phyloP scores from a whole-genome alignment of 1,284 basidiomycete species.

The Moesziomyces parantarcticus region DNA sequence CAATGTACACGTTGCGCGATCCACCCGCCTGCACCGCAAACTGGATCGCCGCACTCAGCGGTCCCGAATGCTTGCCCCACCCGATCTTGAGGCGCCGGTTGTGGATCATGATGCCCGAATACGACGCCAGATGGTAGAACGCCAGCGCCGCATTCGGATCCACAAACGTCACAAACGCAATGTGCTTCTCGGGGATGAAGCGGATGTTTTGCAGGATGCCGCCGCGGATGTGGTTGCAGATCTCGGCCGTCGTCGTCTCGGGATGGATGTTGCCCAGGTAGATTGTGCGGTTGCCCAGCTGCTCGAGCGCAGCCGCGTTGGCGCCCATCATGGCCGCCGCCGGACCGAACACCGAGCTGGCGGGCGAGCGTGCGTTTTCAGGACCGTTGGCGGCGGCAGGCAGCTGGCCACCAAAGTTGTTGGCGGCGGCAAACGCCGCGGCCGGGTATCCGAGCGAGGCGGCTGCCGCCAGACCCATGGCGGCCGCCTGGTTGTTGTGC shows the following conservation, averaged over 20 bases:
- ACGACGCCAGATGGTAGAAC: constrained; percentile 64
- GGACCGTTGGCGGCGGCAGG: constrained; percentile 8
- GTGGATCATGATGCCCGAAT: constrained; percentile 66
- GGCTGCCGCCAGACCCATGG: constrained; percentile 65
- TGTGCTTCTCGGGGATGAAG: constrained; percentile 66
- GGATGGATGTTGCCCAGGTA: constrained; percentile 67
- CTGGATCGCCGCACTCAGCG: constrained; percentile 64
- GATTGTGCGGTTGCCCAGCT: constrained; percentile 67
- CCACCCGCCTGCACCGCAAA: constrained; percentile 67
- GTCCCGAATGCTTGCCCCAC: constrained; percentile 67
- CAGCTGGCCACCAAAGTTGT: constrained; percentile 5
- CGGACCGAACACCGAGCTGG: constrained; percentile 49
- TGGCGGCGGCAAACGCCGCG: constrained; percentile 39
- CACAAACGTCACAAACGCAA: constrained; percentile 66
- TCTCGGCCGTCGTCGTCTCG: constrained; percentile 66
- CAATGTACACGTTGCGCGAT: constrained; percentile 66
- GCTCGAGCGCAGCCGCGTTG: constrained; percentile 49
- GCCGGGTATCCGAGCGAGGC: constrained; percentile 66
- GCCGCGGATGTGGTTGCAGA: constrained; percentile 67
- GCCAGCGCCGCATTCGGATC: constrained; percentile 65
- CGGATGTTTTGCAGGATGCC: constrained; percentile 66
- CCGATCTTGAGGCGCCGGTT: constrained; percentile 66
- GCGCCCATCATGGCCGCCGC: constrained; percentile 52
- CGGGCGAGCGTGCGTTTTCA: constrained; percentile 38
- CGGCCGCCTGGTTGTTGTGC: constrained; percentile 66